Evolutionary conservation across 2,329 filamentous ascomycete genomes (phyloP), one percentile per base, ranked within the genome.

Genomic region (Parascedosporium putredinis): DNA sequence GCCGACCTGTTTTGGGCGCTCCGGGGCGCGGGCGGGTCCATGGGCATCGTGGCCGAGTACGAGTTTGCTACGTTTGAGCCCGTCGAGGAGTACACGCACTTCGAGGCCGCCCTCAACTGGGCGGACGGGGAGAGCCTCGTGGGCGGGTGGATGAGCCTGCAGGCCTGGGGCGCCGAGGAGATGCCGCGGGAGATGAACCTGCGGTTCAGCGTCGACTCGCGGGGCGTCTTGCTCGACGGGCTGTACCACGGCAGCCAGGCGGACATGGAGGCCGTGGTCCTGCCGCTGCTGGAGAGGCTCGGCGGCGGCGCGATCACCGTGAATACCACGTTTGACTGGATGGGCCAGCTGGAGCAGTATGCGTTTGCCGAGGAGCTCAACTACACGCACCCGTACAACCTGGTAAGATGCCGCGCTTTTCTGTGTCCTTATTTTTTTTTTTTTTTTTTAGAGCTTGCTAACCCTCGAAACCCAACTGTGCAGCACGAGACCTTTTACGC

Each of bases 1-100:
- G 51, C 65, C 0, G 79, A 83, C 47, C 65, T 84, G 1, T 84
- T 78, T 64, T 85, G 79, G 80, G 81, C 80, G 1, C 62, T 83
- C 1, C 67, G 68, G 38, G 79, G 79, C 3, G 78, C 79, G 0
- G 79, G 81, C 3, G 64, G 65, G 10, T 69, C 65, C 9, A 70
- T 70, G 51, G 69, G 67, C 23, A 62, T 72, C 48, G 65, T 69
- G 16, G 57, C 61, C 5, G 61, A 61, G 34, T 67, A 68, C 55
- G 59, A 62, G 51, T 64, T 70, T 55, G 59, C 64, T 48, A 71
- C 68, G 2, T 68, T 68, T 38, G 54, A 58, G 4, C 65, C 62
- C 0, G 66, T 67, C 1, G 45, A 58, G 5, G 52, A 57, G 29
- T 56, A 64, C n/a, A 63, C 62, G 1, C 51, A 53, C 18, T 64